Percentiles rank a stretch among this genome's conserved stretches.
Evolutionary conservation across 1,284 basidiomycete genomes (phyloP).

Genomic region (Ustilago tritici): DNA sequence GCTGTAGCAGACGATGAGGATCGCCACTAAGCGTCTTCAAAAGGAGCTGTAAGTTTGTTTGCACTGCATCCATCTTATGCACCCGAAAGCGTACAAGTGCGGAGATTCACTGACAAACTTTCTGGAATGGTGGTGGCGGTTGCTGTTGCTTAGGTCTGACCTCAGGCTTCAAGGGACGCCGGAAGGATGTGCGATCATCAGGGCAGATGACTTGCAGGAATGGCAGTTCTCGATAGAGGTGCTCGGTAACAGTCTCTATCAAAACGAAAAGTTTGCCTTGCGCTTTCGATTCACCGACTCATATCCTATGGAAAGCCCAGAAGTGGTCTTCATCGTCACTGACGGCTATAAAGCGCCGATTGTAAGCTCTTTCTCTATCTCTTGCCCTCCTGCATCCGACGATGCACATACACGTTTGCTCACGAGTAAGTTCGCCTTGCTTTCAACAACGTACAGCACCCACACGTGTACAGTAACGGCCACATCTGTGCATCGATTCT

Average conservation of each 20-base stretch:
- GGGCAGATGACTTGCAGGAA: constrained; percentile 57
- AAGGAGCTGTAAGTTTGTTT: constrained; percentile 49
- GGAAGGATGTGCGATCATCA: constrained; percentile 51
- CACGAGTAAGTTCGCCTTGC: neutral
- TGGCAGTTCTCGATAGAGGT: constrained; percentile 58
- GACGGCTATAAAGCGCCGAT: constrained; percentile 62
- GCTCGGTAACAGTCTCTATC: constrained; percentile 57
- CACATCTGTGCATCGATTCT: constrained; percentile 66
- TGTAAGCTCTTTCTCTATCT: constrained; percentile 28
- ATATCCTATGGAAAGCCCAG: constrained; percentile 68
- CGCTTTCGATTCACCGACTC: constrained; percentile 63
- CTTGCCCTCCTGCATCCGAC: neutral
- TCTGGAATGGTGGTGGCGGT: too few species aligned
- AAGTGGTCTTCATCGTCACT: constrained; percentile 63
- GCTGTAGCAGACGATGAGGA: constrained; percentile 35
- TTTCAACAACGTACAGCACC: constrained; percentile 30
- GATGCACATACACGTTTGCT: neutral
- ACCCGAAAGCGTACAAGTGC: neutral
- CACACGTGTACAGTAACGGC: constrained; percentile 63
- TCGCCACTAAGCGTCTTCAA: constrained; percentile 52
- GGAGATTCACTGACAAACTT: neutral
- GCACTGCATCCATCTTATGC: neutral
- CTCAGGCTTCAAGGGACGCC: constrained; percentile 48
- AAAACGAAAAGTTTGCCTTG: constrained; percentile 61
- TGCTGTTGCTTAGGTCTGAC: constrained; percentile 33